A percentile compares a stretch with the other conserved stretches of the same genome.
These are phyloP conservation scores for Akanthomyces dipterigenus DNA, from an alignment of 2,329 filamentous ascomycete species.

Conservation along the genomic window DNA sequence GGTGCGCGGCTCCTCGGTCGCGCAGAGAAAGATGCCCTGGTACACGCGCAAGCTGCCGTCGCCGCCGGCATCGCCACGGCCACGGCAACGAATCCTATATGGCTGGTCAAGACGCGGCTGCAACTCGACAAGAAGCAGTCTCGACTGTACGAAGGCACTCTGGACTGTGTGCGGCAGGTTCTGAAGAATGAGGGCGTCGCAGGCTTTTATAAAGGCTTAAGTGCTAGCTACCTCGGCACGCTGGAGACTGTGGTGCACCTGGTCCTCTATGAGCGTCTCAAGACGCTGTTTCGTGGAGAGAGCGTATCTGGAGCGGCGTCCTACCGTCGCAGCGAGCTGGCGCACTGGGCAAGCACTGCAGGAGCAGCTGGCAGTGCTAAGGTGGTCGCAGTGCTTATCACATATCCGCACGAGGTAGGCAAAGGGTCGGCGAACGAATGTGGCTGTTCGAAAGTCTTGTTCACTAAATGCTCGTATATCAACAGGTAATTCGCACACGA, in stretches of 20 bases:
- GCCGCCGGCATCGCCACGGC: slow-evolving; percentile 77
- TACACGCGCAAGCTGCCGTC: slow-evolving; percentile 71
- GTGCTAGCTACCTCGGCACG: slow-evolving; percentile 84
- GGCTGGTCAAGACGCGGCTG: slow-evolving; percentile 88
- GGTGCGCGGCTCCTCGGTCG: slow-evolving; percentile 69
- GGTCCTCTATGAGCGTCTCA: slow-evolving; percentile 91
- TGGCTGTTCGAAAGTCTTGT: neutral
- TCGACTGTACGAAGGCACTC: slow-evolving; percentile 76
- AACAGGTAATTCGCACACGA: slow-evolving; percentile 72
- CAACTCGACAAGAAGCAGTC: slow-evolving; percentile 75
- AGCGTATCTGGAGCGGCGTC: slow-evolving; percentile 38
- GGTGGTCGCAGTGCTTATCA: slow-evolving; percentile 72
- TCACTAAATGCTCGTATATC: neutral
- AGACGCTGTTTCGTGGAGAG: slow-evolving; percentile 58
- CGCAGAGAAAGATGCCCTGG: slow-evolving; percentile 61
- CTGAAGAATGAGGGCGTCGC: slow-evolving; percentile 70
- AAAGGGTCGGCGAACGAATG: neutral
- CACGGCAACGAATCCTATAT: slow-evolving; percentile 92
- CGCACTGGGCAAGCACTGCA: slow-evolving; percentile 54
- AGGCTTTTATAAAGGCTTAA: slow-evolving; percentile 83
- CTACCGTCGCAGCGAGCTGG: slow-evolving; percentile 36
- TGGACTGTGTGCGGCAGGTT: slow-evolving; percentile 79
- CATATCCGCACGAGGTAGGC: slow-evolving; percentile 82
- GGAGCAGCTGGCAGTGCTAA: slow-evolving; percentile 85
- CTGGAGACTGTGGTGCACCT: slow-evolving; percentile 87